Evolutionary conservation across 2,329 filamentous ascomycete species (phyloP).

Genomic region (Trichoderma cornu-damae): DNA sequence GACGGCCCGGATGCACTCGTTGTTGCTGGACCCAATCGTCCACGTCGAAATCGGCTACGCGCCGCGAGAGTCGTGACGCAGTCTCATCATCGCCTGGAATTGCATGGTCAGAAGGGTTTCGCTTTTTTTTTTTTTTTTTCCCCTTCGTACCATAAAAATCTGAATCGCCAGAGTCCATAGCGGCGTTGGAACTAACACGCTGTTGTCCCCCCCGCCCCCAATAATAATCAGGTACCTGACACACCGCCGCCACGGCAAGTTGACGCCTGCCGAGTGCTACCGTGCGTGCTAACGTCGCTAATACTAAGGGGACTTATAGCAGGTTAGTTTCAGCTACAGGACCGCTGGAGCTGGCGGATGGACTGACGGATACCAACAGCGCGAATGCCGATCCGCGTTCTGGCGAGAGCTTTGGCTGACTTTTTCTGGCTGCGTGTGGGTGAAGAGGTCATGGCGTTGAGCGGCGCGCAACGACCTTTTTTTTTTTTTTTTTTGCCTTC

Average conservation of each 20-base stretch:
- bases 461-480: neutral
- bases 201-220: too few species aligned
- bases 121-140: neutral
- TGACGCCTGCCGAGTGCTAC: neutral
- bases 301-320: too few species aligned
- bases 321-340: neutral
- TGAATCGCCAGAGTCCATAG: slow-evolving; percentile 46
- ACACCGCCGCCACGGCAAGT: neutral
- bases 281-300: neutral
- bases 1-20: slow-evolving; percentile 26
- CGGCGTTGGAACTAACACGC: neutral
- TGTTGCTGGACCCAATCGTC: slow-evolving; percentile 39
- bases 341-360: neutral
- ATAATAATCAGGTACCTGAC: neutral
- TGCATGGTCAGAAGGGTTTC: neutral
- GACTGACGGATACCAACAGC: too few species aligned
- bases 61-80: slow-evolving; percentile 43
- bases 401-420: neutral
- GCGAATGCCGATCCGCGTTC: too few species aligned
- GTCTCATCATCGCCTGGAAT: slow-evolving; percentile 51
- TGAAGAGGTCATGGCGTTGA: neutral
- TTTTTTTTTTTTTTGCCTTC: too few species aligned
- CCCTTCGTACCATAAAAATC: slow-evolving; percentile 49
- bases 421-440: neutral
- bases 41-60: slow-evolving; percentile 47